Evolutionary conservation across 768 basidiomycete species (phyloP).

Genomic region (Tephrocybe rancida): DNA sequence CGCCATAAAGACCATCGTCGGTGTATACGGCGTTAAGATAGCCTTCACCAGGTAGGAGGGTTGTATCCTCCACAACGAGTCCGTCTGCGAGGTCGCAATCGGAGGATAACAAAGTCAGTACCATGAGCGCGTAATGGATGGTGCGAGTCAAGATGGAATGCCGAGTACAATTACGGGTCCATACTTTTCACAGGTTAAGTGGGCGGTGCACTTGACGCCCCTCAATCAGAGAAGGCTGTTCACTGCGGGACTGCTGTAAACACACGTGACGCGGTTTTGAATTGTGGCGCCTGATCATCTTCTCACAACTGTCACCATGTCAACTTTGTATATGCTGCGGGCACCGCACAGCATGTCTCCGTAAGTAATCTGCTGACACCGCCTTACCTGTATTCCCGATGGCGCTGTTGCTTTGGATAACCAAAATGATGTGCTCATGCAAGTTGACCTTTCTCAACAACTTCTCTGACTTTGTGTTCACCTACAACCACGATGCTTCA

Average conservation of each 20-base stretch:
- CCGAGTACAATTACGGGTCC: not conserved
- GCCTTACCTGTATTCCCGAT: not conserved
- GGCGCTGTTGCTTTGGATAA: no score
- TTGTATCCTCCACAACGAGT: no score
- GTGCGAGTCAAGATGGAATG: not conserved
- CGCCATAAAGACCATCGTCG: not conserved
- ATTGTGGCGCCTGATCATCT: slow-evolving; percentile 1
- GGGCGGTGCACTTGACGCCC: not conserved
- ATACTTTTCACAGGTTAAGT: not conserved
- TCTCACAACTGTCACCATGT: not conserved
- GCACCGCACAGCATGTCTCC: not conserved
- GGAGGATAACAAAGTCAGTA: not conserved
- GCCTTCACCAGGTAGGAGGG: no score
- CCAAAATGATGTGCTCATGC: no score
- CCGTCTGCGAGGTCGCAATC: no score
- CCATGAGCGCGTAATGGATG: not conserved
- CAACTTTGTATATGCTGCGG: not conserved
- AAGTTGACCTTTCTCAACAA: not conserved
- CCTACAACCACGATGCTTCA: not conserved
- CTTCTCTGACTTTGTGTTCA: not conserved
- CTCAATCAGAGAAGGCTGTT: not conserved
- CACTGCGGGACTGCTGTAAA: not conserved
- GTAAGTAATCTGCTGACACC: not conserved
- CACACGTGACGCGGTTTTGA: not conserved
- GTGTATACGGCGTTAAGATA: no score